Percentiles rank a stretch among this genome's conserved stretches.
Conservation (phyloP, 2,329 filamentous ascomycete genomes). For the Didymella arachidicola region DNA sequence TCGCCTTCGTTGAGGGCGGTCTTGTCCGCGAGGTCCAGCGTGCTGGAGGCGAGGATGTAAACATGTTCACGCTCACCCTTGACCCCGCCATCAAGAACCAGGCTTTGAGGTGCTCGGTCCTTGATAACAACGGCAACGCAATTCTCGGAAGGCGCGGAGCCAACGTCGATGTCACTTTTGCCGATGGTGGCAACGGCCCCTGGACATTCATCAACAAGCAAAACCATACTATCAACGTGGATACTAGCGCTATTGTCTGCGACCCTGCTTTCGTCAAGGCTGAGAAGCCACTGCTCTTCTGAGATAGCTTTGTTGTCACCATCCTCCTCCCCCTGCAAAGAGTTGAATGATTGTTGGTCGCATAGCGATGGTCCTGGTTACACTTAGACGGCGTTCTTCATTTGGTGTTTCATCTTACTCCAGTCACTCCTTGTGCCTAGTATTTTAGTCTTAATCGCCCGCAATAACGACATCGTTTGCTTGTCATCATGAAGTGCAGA, state of each 20-base stretch:
- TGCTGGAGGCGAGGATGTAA: slow-evolving; percentile 7
- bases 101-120: slow-evolving; percentile 26
- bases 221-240: slow-evolving; percentile 6
- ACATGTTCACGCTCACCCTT: slow-evolving; percentile 22
- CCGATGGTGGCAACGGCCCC: slow-evolving; percentile 22
- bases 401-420: background rate
- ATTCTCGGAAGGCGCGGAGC: slow-evolving; percentile 22
- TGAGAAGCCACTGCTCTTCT: background rate
- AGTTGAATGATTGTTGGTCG: background rate
- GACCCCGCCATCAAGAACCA: slow-evolving; percentile 17
- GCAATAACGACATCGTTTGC: background rate
- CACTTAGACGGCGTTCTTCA: background rate
- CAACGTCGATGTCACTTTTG: slow-evolving; percentile 29
- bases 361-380: background rate
- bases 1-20: slow-evolving; percentile 12
- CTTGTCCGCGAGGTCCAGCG: slow-evolving; percentile 12
- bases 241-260: slow-evolving; percentile 26
- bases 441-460: background rate
- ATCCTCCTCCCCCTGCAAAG: too few species aligned
- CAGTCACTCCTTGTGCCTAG: background rate
- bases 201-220: slow-evolving; percentile 24
- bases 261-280: slow-evolving; percentile 25
- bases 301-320: background rate
- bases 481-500: background rate
- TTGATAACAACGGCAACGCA: slow-evolving; percentile 19